Evolutionary conservation across 805 yeast genomes (phyloP).

Genomic region (Candida boleticola): DNA sequence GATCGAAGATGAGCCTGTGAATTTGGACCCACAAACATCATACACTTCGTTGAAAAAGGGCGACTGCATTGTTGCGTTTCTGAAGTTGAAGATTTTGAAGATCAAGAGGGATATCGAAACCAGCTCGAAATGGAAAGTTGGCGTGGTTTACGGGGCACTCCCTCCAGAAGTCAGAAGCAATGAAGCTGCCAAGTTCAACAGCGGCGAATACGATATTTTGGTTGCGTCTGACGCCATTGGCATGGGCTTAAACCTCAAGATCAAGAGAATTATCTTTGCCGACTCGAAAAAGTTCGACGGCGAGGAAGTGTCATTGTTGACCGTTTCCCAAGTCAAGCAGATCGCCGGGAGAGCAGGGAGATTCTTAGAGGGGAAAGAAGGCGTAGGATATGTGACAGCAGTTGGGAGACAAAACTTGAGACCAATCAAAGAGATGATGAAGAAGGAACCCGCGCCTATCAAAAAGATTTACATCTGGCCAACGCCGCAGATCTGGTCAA

Average conservation of each 20-base stretch:
- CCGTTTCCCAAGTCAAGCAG: slow-evolving; percentile 75
- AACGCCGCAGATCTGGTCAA: slow-evolving; percentile 65
- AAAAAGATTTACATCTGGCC: slow-evolving; percentile 77
- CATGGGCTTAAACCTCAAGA: slow-evolving; percentile 90
- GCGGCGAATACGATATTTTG: slow-evolving; percentile 74
- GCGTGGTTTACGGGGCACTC: slow-evolving; percentile 89
- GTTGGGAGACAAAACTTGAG: slow-evolving; percentile 42
- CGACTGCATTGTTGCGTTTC: slow-evolving; percentile 88
- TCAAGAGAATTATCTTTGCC: slow-evolving; percentile 76
- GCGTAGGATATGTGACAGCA: slow-evolving; percentile 55
- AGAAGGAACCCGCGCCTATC: slow-evolving; percentile 50
- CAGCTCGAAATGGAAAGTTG: slow-evolving; percentile 63
- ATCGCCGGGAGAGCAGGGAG: slow-evolving; percentile 98
- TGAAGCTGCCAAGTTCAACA: slow-evolving; percentile 78
- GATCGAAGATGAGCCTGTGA: slow-evolving; percentile 42
- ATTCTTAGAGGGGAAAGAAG: slow-evolving; percentile 41
- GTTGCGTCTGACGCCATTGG: slow-evolving; percentile 98
- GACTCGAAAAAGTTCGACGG: slow-evolving; percentile 74
- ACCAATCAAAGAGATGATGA: slow-evolving; percentile 47
- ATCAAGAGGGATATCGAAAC: slow-evolving; percentile 69
- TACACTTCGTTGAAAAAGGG: slow-evolving; percentile 55
- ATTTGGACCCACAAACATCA: slow-evolving; percentile 17
- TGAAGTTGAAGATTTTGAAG: slow-evolving; percentile 68
- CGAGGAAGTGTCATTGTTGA: slow-evolving; percentile 39
- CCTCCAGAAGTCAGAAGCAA: slow-evolving; percentile 92